phyloP scores from a whole-genome alignment of 805 yeast genomes.

The Yamadazyma phyllophila region DNA sequence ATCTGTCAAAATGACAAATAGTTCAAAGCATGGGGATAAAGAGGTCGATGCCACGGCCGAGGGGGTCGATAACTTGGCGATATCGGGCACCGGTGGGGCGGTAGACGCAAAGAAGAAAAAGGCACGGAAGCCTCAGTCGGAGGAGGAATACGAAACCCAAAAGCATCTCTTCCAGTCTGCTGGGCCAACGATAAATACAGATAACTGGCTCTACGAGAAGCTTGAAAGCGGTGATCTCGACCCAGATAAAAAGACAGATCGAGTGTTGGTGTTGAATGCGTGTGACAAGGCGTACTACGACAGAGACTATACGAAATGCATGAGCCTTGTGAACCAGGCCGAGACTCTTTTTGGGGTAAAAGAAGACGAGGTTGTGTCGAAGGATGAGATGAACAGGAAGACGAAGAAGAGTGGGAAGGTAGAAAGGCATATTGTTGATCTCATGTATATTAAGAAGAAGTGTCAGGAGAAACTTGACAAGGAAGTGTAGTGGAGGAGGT shows the following conservation, averaged over 20 bases:
- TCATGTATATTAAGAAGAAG: slow-evolving; percentile 41
- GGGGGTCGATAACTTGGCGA: background rate
- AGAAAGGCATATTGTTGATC: slow-evolving; percentile 51
- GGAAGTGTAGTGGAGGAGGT: background rate
- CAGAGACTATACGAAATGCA: slow-evolving; percentile 51
- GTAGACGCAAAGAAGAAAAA: slow-evolving; percentile 1
- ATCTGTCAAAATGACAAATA: background rate
- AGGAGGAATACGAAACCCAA: slow-evolving; percentile 60
- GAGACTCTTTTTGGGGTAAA: slow-evolving; percentile 28
- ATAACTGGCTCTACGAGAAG: slow-evolving; percentile 39
- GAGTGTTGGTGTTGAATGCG: slow-evolving; percentile 55
- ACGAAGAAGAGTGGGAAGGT: slow-evolving; percentile 33
- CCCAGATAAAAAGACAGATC: slow-evolving; percentile 46
- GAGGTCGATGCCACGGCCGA: background rate
- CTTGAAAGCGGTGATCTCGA: slow-evolving; percentile 25
- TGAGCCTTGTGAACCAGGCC: slow-evolving; percentile 40
- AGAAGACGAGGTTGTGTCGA: slow-evolving; percentile 18
- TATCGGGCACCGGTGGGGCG: background rate
- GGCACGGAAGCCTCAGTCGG: slow-evolving; percentile 63
- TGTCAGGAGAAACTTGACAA: slow-evolving; percentile 26
- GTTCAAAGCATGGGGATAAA: background rate
- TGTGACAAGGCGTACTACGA: slow-evolving; percentile 63
- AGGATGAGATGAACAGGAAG: slow-evolving; percentile 14
- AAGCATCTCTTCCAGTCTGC: slow-evolving; percentile 42
- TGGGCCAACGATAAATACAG: slow-evolving; percentile 60